Percentiles rank a stretch among this genome's conserved stretches.
Evolutionary conservation across 2,329 filamentous ascomycete genomes (phyloP).

Genomic region (Teratosphaeria destructans): DNA sequence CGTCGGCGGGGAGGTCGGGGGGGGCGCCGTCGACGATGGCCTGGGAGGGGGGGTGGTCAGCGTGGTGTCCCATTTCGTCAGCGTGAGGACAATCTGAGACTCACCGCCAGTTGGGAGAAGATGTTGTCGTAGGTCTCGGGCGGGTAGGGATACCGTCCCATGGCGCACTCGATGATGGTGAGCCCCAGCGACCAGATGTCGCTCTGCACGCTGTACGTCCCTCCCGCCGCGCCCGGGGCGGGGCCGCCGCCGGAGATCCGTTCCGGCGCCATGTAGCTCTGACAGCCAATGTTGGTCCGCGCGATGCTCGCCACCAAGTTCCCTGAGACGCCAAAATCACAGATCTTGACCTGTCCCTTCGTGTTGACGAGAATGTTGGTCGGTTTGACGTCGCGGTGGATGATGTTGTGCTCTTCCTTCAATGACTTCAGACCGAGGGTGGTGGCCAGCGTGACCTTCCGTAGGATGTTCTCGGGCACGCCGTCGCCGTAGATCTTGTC

Average conservation of each 20-base stretch:
- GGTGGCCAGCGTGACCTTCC: slow-evolving; percentile 83
- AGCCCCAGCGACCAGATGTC: slow-evolving; percentile 95
- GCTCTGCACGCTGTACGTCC: slow-evolving; percentile 94
- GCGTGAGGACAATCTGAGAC: slow-evolving; percentile 24
- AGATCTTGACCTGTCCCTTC: slow-evolving; percentile 88
- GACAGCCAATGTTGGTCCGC: slow-evolving; percentile 96
- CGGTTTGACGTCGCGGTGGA: slow-evolving; percentile 95
- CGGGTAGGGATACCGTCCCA: slow-evolving; percentile 90
- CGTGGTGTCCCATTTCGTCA: background rate
- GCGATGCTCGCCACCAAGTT: slow-evolving; percentile 96
- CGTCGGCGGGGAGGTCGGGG: slow-evolving; percentile 68
- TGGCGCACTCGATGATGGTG: slow-evolving; percentile 90
- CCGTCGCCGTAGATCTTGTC: slow-evolving; percentile 91
- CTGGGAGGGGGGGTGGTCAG: slow-evolving; percentile 38
- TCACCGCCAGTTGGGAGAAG: slow-evolving; percentile 90
- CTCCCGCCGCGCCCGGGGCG: slow-evolving; percentile 59
- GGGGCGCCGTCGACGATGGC: slow-evolving; percentile 97
- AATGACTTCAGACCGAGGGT: slow-evolving; percentile 83
- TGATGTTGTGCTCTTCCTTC: slow-evolving; percentile 98
- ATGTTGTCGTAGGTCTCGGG: slow-evolving; percentile 97
- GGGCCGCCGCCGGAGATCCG: slow-evolving; percentile 81
- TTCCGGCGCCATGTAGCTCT: slow-evolving; percentile 98
- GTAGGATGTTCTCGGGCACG: slow-evolving; percentile 76
- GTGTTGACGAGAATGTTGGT: slow-evolving; percentile 96
- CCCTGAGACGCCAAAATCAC: slow-evolving; percentile 94